These are phyloP conservation scores for Seiridium unicorne DNA, from an alignment of 2,329 filamentous ascomycete species.

Conservation along the genomic window DNA sequence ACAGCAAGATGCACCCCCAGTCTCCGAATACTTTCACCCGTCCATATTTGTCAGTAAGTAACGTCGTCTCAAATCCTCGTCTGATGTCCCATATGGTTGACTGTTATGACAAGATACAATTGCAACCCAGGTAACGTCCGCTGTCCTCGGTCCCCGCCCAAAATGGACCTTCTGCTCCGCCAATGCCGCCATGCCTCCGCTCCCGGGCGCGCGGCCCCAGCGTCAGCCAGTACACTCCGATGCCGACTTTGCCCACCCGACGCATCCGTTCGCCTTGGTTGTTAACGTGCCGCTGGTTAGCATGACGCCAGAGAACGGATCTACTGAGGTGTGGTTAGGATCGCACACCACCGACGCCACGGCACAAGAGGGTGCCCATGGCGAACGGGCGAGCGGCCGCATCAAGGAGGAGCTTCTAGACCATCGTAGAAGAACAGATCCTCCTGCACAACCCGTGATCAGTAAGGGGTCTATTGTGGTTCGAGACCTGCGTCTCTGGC, in stretches of 20 bases:
- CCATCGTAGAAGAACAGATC: conserved; percentile 31
- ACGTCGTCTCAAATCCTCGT: background rate
- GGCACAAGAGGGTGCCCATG: conserved; percentile 48
- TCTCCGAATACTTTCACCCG: conserved; percentile 44
- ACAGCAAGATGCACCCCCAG: conserved; percentile 58
- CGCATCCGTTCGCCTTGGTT: conserved; percentile 53
- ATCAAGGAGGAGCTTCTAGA: conserved; percentile 42
- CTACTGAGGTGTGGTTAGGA: conserved; percentile 59
- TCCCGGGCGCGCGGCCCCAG: conserved; percentile 32
- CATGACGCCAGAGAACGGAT: conserved; percentile 50
- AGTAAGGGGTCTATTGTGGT: conserved; percentile 56
- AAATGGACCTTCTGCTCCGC: conserved; percentile 59
- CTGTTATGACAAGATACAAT: conserved; percentile 37
- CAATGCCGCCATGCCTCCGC: conserved; percentile 54
- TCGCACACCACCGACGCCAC: conserved; percentile 39
- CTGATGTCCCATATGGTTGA: background rate
- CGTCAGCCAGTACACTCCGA: conserved; percentile 59
- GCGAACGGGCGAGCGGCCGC: conserved; percentile 49
- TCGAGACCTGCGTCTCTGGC: conserved; percentile 61
- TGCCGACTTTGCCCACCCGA: conserved; percentile 55
- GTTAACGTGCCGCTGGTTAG: conserved; percentile 52
- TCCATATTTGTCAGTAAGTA: conserved; percentile 53
- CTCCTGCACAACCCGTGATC: conserved; percentile 49
- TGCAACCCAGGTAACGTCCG: conserved; percentile 54
- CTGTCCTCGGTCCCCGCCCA: conserved; percentile 51